Conservation (phyloP, 2,329 filamentous ascomycete species). For the Colletotrichum chlorophyti region DNA sequence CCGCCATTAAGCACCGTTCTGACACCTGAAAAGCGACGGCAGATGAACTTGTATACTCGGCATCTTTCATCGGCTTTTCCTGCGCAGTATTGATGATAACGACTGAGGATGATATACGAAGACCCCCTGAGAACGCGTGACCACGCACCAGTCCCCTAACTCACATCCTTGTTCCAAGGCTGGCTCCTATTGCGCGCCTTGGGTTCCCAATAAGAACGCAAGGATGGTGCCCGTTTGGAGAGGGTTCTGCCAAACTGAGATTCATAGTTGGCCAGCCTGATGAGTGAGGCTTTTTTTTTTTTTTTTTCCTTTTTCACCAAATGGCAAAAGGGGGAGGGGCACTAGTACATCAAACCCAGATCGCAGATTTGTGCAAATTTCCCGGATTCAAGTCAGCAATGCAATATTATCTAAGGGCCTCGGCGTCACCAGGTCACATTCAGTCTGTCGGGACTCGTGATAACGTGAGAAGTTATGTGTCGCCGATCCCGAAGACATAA, state of each 20-base stretch:
- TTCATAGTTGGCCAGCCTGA: constrained; percentile 31
- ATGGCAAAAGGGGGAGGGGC: no score
- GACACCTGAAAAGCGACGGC: constrained; percentile 54
- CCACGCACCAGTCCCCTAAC: constrained; percentile 38
- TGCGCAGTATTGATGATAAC: constrained; percentile 40
- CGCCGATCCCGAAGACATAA: constrained; percentile 56
- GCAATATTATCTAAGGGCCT: constrained; percentile 47
- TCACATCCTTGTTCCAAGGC: constrained; percentile 36
- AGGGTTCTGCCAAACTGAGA: neutral
- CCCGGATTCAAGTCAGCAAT: constrained; percentile 52
- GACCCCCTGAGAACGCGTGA: constrained; percentile 39
- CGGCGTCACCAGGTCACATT: constrained; percentile 52
- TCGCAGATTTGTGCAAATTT: no score
- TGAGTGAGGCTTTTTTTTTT: no score
- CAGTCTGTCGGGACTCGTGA: no score
- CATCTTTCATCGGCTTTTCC: constrained; percentile 55
- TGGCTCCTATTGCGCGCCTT: constrained; percentile 40
- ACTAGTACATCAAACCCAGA: no score
- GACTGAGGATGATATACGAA: neutral
- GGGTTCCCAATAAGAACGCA: constrained; percentile 38
- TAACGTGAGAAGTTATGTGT: constrained; percentile 49
- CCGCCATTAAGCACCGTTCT: constrained; percentile 56
- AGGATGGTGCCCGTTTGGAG: neutral
- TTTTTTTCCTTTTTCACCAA: no score
- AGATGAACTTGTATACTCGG: constrained; percentile 60